Evolutionary conservation across 768 basidiomycete species (phyloP), one percentile per base, ranked within the genome.

Genomic region (Lentinula guzmanii): DNA sequence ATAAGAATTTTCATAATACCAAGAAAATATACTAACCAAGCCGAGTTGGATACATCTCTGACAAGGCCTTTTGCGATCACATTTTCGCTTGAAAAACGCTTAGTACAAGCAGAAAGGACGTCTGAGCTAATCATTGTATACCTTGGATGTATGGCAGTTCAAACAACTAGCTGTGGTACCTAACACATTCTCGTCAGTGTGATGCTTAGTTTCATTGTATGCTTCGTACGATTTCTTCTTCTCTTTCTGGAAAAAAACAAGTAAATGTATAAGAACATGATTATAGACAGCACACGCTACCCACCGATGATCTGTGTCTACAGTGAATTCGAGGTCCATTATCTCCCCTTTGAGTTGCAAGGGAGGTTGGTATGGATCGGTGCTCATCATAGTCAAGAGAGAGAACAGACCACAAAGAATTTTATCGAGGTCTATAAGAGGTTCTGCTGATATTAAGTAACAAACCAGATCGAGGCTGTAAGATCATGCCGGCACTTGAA

Each of bases 81-180:
- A 96, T 91, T 94, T 68, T 28, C 52, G 39, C 58, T 18, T 43
- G 58, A 52, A 59, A 52, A 18, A 62, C 28, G 5, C 13, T 28
- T 33, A 57, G 48, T 9, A 52, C 58, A 59, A 53, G 61, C 61
- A 60, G 60, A 62, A 31, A 45, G 9, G 18, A 7, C 7, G n/a
- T 15, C 28, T 13, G 37, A 6, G 46, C 16, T 8, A 35, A 64
- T 93, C 93, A 83, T 95, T 95, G 67, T 94, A 79, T 77, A 48
- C 46, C 46, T 96, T 96, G 58, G 93, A 94, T 50, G 93, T 94
- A 75, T 96, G 94, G 76, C 94, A 96, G 69, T 92, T 92, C 63
- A 88, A 76, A 70, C 87, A 89, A 70, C 90, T 91, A 8, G 46
- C 46, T 21, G 46, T 48, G 46, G 46, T 48, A n/a, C 46, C 46